phyloP scores from a whole-genome alignment of 306 rosid species.

The Vachellia collinsii region DNA sequence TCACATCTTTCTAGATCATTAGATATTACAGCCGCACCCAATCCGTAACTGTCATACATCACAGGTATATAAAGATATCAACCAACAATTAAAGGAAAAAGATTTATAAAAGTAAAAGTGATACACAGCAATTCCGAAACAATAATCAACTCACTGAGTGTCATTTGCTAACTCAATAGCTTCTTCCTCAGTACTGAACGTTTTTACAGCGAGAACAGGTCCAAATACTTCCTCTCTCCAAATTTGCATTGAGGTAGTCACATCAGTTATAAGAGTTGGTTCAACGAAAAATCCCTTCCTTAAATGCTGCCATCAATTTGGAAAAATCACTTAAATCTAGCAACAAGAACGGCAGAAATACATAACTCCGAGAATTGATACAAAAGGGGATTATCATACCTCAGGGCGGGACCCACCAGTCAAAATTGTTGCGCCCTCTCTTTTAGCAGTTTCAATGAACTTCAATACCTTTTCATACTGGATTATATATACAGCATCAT shows the following conservation, averaged over 20 bases:
- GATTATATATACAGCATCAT: constrained; percentile 36
- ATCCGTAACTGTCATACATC: constrained; percentile 69
- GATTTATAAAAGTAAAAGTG: constrained; percentile 1
- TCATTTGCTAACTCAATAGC: constrained; percentile 92
- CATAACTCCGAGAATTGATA: constrained; percentile 11
- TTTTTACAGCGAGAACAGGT: constrained; percentile 94
- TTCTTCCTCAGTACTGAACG: constrained; percentile 88
- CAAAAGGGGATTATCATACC: constrained; percentile 57
- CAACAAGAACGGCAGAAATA: constrained; percentile 9
- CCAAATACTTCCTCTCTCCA: constrained; percentile 98
- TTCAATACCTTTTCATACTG: constrained; percentile 91
- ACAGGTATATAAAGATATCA: constrained; percentile 33
- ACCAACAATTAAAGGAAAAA: constrained; percentile 23
- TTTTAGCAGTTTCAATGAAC: constrained; percentile 78
- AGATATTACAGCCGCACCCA: constrained; percentile 92
- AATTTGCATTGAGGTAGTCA: constrained; percentile 91
- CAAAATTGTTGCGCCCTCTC: constrained; percentile 89
- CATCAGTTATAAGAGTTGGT: constrained; percentile 80
- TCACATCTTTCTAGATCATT: constrained; percentile 94
- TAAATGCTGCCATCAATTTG: constrained; percentile 70
- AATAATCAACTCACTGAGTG: constrained; percentile 60
- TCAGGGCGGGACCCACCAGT: constrained; percentile 90
- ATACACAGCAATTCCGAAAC: constrained; percentile 14
- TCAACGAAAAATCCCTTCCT: constrained; percentile 82
- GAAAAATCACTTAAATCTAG: constrained; percentile 5